A percentile compares a stretch with the other conserved stretches of the same genome.
Conservation (phyloP, 2,329 filamentous ascomycete genomes). For the Dendryphion nanum region DNA sequence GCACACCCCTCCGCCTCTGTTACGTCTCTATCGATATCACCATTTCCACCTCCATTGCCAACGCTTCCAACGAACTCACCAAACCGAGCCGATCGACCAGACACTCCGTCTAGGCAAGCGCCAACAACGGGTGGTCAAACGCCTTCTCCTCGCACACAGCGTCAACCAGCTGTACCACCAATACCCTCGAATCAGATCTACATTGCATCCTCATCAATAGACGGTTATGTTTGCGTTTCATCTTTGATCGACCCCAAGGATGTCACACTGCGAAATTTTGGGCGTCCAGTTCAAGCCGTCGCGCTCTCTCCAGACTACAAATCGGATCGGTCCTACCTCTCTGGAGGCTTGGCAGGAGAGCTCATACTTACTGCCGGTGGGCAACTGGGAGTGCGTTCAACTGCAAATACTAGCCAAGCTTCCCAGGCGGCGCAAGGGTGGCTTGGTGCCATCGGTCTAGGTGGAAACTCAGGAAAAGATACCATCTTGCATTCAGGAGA, state of each 20-base stretch:
- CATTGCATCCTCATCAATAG: conserved; percentile 89
- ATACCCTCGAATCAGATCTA: conserved; percentile 88
- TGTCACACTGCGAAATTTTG: conserved; percentile 89
- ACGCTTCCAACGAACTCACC: conserved; percentile 23
- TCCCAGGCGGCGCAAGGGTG: conserved; percentile 83
- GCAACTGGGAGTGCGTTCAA: conserved; percentile 71
- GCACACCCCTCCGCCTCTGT: conserved; percentile 84
- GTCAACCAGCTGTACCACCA: conserved; percentile 63
- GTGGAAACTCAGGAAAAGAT: conserved; percentile 76
- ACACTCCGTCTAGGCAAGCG: conserved; percentile 42
- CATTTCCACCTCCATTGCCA: conserved; percentile 63
- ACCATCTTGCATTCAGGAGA: conserved; percentile 88
- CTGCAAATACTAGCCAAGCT: conserved; percentile 84
- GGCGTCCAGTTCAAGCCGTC: conserved; percentile 85
- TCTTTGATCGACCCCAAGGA: conserved; percentile 86
- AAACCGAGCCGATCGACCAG: conserved; percentile 25
- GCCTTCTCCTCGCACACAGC: conserved; percentile 53
- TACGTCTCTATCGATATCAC: conserved; percentile 86
- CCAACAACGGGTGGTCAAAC: conserved; percentile 28
- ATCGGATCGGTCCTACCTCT: conserved; percentile 83
- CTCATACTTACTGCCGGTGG: conserved; percentile 84
- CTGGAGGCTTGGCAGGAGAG: conserved; percentile 83
- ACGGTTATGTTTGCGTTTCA: conserved; percentile 91
- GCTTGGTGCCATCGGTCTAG: conserved; percentile 84
- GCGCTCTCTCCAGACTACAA: conserved; percentile 95